Evolutionary conservation across 805 yeast species (phyloP).

Genomic region (Isabelozyma heimii): DNA sequence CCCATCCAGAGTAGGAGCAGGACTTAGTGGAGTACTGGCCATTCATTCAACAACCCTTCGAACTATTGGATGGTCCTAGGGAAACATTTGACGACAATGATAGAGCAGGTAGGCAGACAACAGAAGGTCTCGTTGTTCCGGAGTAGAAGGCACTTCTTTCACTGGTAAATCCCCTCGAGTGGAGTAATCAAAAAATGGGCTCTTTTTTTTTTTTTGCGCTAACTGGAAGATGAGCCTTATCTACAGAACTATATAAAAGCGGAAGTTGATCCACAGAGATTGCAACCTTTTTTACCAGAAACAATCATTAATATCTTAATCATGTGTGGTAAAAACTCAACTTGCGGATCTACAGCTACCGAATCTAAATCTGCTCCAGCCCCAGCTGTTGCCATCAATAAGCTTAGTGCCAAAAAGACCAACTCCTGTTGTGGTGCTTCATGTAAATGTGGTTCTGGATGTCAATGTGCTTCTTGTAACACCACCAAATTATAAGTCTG

Average conservation of each 20-base stretch:
- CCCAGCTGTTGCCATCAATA: neutral
- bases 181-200: neutral
- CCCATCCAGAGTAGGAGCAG: neutral
- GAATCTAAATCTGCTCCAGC: constrained; percentile 11
- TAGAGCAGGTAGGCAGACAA: too few species aligned
- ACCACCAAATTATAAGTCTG: constrained; percentile 34
- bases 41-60: too few species aligned
- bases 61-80: too few species aligned
- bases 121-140: neutral
- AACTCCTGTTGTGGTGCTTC: constrained; percentile 32
- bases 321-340: constrained; percentile 18
- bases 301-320: neutral
- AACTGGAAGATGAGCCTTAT: neutral
- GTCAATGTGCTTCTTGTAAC: constrained; percentile 41
- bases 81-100: too few species aligned
- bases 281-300: neutral
- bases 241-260: neutral
- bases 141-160: neutral
- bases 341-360: constrained; percentile 9
- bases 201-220: too few species aligned
- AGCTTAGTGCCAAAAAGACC: neutral
- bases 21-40: too few species aligned
- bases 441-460: constrained; percentile 42
- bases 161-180: neutral
- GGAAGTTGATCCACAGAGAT: neutral